Evolutionary conservation across 495 filamentous ascomycete genomes (phyloP).

Genomic region (Annulohypoxylon bovei): DNA sequence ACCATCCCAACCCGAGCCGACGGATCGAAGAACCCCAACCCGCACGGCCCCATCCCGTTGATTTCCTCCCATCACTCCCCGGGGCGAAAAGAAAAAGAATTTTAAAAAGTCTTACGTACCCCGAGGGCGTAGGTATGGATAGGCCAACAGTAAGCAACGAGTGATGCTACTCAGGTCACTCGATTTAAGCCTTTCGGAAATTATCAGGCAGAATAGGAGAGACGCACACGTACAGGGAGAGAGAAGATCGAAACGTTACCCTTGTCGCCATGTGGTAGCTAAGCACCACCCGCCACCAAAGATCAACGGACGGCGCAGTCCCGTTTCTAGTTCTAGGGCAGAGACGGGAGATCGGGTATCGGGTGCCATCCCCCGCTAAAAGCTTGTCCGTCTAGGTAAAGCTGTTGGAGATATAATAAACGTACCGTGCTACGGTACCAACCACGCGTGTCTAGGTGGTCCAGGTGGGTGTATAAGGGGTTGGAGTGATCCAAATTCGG

Average conservation of each 20-base stretch:
- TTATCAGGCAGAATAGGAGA: conserved; percentile 41
- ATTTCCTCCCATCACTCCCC: conserved; percentile 15
- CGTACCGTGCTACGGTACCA: conserved; percentile 23
- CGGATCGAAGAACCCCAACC: conserved; percentile 37
- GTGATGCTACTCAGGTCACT: conserved; percentile 23
- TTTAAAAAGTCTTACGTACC: conserved; percentile 13
- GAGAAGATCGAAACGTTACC: conserved; percentile 24
- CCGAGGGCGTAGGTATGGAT: conserved; percentile 30
- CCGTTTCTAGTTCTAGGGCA: conserved; percentile 37
- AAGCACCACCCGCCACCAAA: conserved; percentile 25
- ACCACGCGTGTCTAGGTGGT: conserved; percentile 11
- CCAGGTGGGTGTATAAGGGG: conserved; percentile 9
- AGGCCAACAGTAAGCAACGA: conserved; percentile 23
- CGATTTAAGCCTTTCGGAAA: conserved; percentile 41
- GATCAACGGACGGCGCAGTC: conserved; percentile 41
- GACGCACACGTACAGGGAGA: conserved; percentile 1
- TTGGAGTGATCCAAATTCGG: conserved; percentile 20
- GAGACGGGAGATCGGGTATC: conserved; percentile 42
- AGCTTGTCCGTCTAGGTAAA: conserved; percentile 26
- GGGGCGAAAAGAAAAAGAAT: conserved; percentile 5
- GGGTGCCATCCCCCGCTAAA: conserved; percentile 33
- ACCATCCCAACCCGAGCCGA: conserved; percentile 36
- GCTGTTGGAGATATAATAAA: conserved; percentile 23
- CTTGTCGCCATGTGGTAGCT: conserved; percentile 44
- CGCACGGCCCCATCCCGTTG: conserved; percentile 29